Conservation (phyloP, 106 monocot species). For the Acorus calamus region DNA sequence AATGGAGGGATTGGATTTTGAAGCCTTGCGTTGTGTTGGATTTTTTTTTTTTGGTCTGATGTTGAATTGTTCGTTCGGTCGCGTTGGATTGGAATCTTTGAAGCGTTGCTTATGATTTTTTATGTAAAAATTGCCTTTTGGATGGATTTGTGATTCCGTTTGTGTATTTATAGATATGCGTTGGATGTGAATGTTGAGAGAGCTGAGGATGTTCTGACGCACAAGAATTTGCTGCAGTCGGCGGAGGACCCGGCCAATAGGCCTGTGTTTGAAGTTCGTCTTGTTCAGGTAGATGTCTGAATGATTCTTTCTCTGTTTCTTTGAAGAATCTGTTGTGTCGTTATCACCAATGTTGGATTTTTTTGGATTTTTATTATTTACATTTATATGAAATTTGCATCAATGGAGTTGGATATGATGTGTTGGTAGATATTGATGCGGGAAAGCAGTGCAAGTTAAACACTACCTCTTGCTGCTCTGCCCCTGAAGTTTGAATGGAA, state of each 20-base stretch:
- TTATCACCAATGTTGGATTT: too few species aligned
- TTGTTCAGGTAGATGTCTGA: constrained; percentile 51
- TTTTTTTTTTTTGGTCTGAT: background rate
- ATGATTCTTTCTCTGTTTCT: too few species aligned
- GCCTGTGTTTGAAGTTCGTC: constrained; percentile 54
- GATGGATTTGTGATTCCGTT: background rate
- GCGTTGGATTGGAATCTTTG: too few species aligned
- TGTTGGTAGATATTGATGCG: too few species aligned
- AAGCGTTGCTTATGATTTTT: background rate
- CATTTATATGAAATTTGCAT: too few species aligned
- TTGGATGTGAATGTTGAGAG: constrained; percentile 85
- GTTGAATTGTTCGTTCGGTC: background rate
- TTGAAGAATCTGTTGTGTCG: too few species aligned
- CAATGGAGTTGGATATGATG: too few species aligned
- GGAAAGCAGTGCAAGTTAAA: too few species aligned
- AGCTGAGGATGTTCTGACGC: constrained; percentile 75
- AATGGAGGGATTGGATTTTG: background rate
- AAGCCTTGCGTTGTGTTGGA: background rate
- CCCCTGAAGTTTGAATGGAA: too few species aligned
- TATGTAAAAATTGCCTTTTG: background rate
- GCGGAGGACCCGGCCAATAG: constrained; percentile 47
- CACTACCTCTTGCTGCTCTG: too few species aligned
- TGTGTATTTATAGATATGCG: constrained; percentile 41
- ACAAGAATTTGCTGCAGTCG: constrained; percentile 53
- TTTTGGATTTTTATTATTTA: too few species aligned